phyloP scores from a whole-genome alignment of 345 rosid species.

The Orychophragmus violaceus region DNA sequence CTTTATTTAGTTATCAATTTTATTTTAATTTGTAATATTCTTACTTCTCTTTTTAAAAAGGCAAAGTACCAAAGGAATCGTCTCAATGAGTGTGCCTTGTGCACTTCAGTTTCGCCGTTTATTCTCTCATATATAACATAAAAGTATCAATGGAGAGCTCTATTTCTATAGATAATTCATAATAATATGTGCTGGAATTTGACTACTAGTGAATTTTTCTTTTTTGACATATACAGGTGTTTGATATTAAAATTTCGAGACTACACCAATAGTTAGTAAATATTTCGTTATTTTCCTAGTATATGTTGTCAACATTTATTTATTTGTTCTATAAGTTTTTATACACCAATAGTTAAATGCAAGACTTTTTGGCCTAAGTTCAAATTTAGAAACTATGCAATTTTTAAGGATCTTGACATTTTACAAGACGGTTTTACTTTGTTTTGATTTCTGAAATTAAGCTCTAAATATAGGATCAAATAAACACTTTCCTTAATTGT shows the following conservation, averaged over 20 bases:
- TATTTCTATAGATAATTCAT: background rate
- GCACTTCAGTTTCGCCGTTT: conserved; percentile 10
- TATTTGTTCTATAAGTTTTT: background rate
- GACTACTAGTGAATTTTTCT: too few relatives aligned
- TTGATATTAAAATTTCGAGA: background rate
- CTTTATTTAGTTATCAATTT: background rate
- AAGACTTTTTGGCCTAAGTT: background rate
- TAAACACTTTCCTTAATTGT: conserved; percentile 2
- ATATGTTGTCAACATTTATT: background rate
- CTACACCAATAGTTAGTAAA: background rate
- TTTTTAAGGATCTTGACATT: conserved; percentile 14
- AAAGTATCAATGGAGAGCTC: background rate
- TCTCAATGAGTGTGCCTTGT: conserved; percentile 27
- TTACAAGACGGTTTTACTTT: background rate
- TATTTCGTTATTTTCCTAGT: background rate
- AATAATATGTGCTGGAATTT: background rate
- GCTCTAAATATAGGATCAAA: conserved; percentile 6
- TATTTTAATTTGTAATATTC: background rate
- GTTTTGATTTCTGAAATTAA: background rate
- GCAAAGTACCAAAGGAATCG: conserved; percentile 14
- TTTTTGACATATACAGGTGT: too few relatives aligned
- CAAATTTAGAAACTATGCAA: conserved; percentile 6
- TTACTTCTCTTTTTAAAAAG: background rate
- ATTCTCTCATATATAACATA: background rate
- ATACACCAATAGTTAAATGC: too few relatives aligned